Conservation (phyloP, 805 yeast species). For the Zygoascus tannicola region DNA sequence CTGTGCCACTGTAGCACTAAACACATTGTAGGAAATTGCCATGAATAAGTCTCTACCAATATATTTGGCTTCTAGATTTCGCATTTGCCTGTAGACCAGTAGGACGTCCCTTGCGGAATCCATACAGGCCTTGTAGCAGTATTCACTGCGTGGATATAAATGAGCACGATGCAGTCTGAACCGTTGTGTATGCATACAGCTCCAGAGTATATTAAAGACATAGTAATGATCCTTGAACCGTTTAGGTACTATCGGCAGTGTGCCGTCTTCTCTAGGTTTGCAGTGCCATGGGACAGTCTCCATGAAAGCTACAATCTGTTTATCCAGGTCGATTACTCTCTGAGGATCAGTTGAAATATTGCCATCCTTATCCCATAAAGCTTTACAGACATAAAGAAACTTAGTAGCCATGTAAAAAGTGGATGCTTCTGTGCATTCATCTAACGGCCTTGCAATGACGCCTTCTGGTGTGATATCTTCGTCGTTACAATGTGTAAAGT, state of each 20-base stretch:
- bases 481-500: slow-evolving; percentile 5
- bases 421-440: slow-evolving; percentile 6
- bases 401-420: slow-evolving; percentile 1
- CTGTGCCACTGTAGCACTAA: slow-evolving; percentile 8
- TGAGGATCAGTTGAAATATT: not conserved
- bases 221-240: slow-evolving; percentile 1
- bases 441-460: slow-evolving; percentile 5
- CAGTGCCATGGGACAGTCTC: slow-evolving; percentile 4
- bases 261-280: slow-evolving; percentile 4
- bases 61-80: not conserved
- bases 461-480: slow-evolving; percentile 4
- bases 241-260: slow-evolving; percentile 3
- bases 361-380: slow-evolving; percentile 3
- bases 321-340: slow-evolving; percentile 4
- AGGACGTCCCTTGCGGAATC: slow-evolving; percentile 2
- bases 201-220: slow-evolving; percentile 7
- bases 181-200: slow-evolving; percentile 8
- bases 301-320: slow-evolving; percentile 3
- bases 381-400: slow-evolving; percentile 3
- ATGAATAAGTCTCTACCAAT: not conserved
- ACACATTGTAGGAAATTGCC: slow-evolving; percentile 4
- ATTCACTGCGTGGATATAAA: slow-evolving; percentile 6
- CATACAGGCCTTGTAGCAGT: slow-evolving; percentile 7
- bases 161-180: slow-evolving; percentile 6
- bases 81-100: not conserved